Base-by-base conservation (phyloP, 2,329 filamentous ascomycete species). In the Diaporthe destruens region DNA sequence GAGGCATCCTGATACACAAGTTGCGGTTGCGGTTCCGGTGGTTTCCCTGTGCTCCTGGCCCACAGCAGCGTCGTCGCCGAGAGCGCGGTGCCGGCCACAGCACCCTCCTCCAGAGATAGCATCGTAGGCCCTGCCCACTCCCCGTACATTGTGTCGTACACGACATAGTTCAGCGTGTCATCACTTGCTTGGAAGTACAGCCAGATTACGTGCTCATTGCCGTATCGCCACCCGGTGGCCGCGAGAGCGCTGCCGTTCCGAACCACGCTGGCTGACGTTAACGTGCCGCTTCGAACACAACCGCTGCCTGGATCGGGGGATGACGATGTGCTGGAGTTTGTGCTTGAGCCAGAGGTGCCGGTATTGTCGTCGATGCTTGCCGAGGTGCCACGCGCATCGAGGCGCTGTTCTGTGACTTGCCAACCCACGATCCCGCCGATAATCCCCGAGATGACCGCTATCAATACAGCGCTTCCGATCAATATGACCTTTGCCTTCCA, bases 61-160 rank as follows among this genome's bases (percentile, higher is more conserved):
- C 61, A 65, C 7, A 65, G 61, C 61, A 65, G 44, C 61, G 61
- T 65, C 3, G 61, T 65, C 29, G 61, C 61, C n/a, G 61, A 12
- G 29, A 65, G 61, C 12, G 61, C 42, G 7, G 61, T 65, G 29
- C 61, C 61, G 29, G 29, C 61, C 29, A 36, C 61, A 29, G 61
- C 61, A 14, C 61, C 44, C 18, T 51, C 44, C 25, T 51, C 44
- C 12, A 65, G 9, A 51, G 47, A 65, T 3, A 65, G 29, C 44
- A 25, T 65, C 44, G 44, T 51, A 18, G 61, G 61, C 12, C 61
- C 61, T 6, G 61, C 61, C 61, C 61, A 65, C 5, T 29, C 20
- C 8, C 44, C 61, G 3, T 51, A 65, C 44, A 65, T 34, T 18
- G 44, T 65, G 61, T 65, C 61, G 61, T 65, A 65, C 2, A 65